A percentile compares a stretch with the other conserved stretches of the same genome.
These are phyloP conservation scores for Anethum foeniculum DNA, from an alignment of 140 eudicot species.

Conservation along the genomic window DNA sequence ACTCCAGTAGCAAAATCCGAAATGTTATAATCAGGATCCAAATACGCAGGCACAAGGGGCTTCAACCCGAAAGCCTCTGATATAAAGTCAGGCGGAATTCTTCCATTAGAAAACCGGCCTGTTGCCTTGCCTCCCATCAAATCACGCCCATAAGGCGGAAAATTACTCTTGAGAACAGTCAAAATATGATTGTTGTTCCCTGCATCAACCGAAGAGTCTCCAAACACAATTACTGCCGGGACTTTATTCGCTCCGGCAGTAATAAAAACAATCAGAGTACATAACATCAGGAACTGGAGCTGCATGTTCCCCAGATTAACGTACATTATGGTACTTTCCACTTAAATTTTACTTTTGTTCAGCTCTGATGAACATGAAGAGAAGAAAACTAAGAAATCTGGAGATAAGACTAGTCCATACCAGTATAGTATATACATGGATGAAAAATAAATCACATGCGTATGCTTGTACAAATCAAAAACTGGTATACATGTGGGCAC, in stretches of 20 bases:
- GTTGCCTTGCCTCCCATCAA: slow-evolving; percentile 24
- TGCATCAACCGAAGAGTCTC: slow-evolving; percentile 24
- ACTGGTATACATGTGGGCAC: background rate
- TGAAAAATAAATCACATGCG: no score
- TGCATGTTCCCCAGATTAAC: background rate
- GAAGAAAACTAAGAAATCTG: background rate
- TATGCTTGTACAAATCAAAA: background rate
- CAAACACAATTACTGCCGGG: slow-evolving; percentile 19
- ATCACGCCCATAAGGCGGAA: slow-evolving; percentile 26
- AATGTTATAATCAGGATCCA: slow-evolving; percentile 23
- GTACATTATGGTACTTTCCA: background rate
- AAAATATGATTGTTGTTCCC: slow-evolving; percentile 25
- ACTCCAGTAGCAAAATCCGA: slow-evolving; percentile 28
- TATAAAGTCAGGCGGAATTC: slow-evolving; percentile 18
- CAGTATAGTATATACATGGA: background rate
- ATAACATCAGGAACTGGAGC: background rate
- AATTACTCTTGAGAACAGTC: slow-evolving; percentile 20
- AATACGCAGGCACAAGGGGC: slow-evolving; percentile 27
- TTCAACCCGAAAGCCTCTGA: slow-evolving; percentile 24
- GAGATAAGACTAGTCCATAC: background rate
- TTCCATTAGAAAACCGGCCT: slow-evolving; percentile 26
- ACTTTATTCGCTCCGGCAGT: slow-evolving; percentile 21
- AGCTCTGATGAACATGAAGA: background rate
- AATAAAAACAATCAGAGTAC: background rate
- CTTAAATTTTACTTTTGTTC: background rate